Evolutionary conservation across 164 flowering plant genomes (phyloP).

Genomic region (Stephania yunnanensis): DNA sequence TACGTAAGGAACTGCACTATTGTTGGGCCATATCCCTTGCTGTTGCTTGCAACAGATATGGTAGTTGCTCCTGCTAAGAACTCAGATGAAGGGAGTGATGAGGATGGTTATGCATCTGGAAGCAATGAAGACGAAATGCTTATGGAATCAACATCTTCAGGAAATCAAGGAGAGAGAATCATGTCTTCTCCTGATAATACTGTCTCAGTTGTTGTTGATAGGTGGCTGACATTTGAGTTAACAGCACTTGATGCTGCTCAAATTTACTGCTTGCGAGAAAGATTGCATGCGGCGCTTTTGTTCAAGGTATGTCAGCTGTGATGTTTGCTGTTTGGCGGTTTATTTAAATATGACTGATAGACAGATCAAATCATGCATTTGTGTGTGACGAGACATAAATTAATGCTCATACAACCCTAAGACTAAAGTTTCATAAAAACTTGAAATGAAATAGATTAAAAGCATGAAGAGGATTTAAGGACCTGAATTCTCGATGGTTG

Average conservation of each 20-base stretch:
- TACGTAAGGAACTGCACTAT: slow-evolving; percentile 57
- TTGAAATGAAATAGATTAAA: background rate
- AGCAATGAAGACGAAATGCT: slow-evolving; percentile 38
- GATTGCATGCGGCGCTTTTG: slow-evolving; percentile 64
- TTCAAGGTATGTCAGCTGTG: slow-evolving; percentile 51
- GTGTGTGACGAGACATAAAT: background rate
- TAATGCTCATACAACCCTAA: background rate
- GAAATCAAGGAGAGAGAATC: slow-evolving; percentile 33
- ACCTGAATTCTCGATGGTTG: background rate
- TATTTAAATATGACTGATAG: background rate
- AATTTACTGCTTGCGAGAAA: slow-evolving; percentile 82
- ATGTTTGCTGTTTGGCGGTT: background rate
- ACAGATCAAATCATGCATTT: background rate
- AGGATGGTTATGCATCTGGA: slow-evolving; percentile 21
- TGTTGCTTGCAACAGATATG: slow-evolving; percentile 75
- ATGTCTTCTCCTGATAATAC: slow-evolving; percentile 76
- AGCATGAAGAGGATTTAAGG: background rate
- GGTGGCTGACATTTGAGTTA: slow-evolving; percentile 70
- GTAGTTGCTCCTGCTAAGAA: slow-evolving; percentile 60
- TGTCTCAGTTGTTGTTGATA: slow-evolving; percentile 66
- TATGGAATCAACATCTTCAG: slow-evolving; percentile 15
- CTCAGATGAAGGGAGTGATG: slow-evolving; percentile 32
- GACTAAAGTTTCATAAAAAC: background rate
- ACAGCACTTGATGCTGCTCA: slow-evolving; percentile 89
- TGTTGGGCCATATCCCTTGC: slow-evolving; percentile 68